These are phyloP conservation scores for Hericium erinaceus DNA, from an alignment of 768 basidiomycete genomes.

Conservation along the genomic window DNA sequence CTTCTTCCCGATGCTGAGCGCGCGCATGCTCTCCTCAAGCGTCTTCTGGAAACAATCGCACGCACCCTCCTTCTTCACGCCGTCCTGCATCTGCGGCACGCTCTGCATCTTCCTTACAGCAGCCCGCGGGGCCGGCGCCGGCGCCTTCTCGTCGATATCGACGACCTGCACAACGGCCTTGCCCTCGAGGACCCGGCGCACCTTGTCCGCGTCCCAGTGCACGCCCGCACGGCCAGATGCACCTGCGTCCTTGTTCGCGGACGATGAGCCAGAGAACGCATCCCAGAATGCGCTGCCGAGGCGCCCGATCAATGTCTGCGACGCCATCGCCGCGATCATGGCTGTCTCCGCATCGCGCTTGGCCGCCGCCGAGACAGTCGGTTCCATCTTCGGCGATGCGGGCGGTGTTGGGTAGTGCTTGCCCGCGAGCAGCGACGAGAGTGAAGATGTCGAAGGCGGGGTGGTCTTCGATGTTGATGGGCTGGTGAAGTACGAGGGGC, in stretches of 20 bases:
- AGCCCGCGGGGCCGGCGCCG: background rate
- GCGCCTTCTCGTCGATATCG: conserved; percentile 45
- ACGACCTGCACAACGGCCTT: conserved; percentile 73
- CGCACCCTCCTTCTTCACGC: background rate
- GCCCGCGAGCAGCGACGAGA: conserved; percentile 33
- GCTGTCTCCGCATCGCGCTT: conserved; percentile 31
- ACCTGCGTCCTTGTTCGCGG: conserved; percentile 17
- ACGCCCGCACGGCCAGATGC: conserved; percentile 3
- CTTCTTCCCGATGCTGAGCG: conserved; percentile 50
- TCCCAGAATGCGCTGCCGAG: conserved; percentile 81
- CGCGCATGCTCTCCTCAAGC: conserved; percentile 63
- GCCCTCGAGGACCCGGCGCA: conserved; percentile 72
- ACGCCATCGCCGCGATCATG: conserved; percentile 64
- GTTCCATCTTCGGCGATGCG: conserved; percentile 27
- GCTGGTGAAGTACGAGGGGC: conserved; percentile 31
- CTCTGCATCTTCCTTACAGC: background rate
- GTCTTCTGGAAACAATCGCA: conserved; percentile 26
- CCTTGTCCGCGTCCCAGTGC: conserved; percentile 63
- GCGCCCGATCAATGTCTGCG: conserved; percentile 63
- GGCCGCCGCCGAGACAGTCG: conserved; percentile 17
- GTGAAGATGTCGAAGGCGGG: conserved; percentile 11
- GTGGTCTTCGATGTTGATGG: conserved; percentile 4
- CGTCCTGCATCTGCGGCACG: background rate
- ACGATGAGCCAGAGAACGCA: conserved; percentile 58
- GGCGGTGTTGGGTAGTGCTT: conserved; percentile 41